These are phyloP conservation scores for Primulina tabacum DNA, from an alignment of 257 asterid genomes.

Conservation along the genomic window DNA sequence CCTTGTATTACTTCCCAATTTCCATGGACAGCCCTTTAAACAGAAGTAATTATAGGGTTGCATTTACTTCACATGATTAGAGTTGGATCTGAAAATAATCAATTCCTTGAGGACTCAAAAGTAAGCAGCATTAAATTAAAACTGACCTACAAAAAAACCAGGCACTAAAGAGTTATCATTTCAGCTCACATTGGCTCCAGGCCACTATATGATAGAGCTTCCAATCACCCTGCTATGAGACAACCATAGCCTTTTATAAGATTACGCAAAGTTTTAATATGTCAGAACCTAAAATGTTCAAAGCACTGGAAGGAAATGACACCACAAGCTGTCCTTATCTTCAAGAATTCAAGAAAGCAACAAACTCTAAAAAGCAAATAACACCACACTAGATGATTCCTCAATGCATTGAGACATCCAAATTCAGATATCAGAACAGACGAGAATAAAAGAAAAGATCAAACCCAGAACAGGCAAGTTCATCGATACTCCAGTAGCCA, in stretches of 20 bases:
- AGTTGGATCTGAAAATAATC: slow-evolving; percentile 13
- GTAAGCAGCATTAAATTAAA: slow-evolving; percentile 58
- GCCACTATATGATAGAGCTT: slow-evolving; percentile 84
- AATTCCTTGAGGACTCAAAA: slow-evolving; percentile 48
- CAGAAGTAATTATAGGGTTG: slow-evolving; percentile 23
- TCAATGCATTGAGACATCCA: slow-evolving; percentile 40
- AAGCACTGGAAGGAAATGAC: slow-evolving; percentile 51
- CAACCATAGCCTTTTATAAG: slow-evolving; percentile 76
- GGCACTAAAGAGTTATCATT: slow-evolving; percentile 80
- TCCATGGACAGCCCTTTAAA: slow-evolving; percentile 35
- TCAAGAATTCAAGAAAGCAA: slow-evolving; percentile 35
- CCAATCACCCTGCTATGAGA: slow-evolving; percentile 94
- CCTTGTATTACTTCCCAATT: slow-evolving; percentile 34
- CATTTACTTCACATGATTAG: not conserved
- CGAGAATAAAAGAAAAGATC: slow-evolving; percentile 24
- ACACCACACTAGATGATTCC: slow-evolving; percentile 34
- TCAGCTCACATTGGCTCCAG: slow-evolving; percentile 88
- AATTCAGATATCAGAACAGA: slow-evolving; percentile 29
- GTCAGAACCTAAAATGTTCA: slow-evolving; percentile 35
- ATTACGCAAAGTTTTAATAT: slow-evolving; percentile 43
- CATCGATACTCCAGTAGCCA: slow-evolving; percentile 21
- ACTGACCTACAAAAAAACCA: slow-evolving; percentile 90
- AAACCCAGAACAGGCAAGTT: slow-evolving; percentile 12
- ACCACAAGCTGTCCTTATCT: slow-evolving; percentile 43
- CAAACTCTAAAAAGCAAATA: slow-evolving; percentile 30